These are phyloP conservation scores for Solanum pennellii DNA, from an alignment of 257 asterid genomes.

Conservation along the genomic window DNA sequence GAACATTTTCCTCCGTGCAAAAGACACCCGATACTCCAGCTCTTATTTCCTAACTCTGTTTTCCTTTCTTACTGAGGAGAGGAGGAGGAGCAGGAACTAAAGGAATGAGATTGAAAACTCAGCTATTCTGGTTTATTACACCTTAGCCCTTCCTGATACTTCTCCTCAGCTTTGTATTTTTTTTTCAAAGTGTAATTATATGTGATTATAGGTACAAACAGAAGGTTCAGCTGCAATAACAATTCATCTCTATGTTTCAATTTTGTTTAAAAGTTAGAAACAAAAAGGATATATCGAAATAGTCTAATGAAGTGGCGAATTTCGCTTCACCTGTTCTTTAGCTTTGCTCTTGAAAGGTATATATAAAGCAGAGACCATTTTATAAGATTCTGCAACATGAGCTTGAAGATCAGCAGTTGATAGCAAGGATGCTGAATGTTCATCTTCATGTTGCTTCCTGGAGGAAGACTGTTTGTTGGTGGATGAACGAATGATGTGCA, in stretches of 20 bases:
- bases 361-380: conserved; percentile 88
- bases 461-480: conserved; percentile 30
- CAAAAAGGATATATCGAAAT: neutral
- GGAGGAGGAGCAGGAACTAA: neutral
- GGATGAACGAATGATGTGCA: conserved; percentile 61
- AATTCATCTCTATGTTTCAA: neutral
- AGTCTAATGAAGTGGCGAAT: neutral
- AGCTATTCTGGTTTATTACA: neutral
- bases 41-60: neutral
- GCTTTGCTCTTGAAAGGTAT: conserved; percentile 81
- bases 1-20: neutral
- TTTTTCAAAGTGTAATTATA: neutral
- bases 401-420: conserved; percentile 55
- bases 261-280: neutral
- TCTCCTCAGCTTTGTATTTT: neutral
- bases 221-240: neutral
- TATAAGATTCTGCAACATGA: conserved; percentile 76
- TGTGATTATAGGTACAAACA: neutral
- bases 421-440: conserved; percentile 23
- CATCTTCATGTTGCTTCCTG: conserved; percentile 24
- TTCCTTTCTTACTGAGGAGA: neutral
- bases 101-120: neutral
- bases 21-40: neutral
- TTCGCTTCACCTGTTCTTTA: conserved; percentile 65
- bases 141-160: neutral